Conservation (phyloP, 495 filamentous ascomycete species). For the Astrothelium subdiscretum region DNA sequence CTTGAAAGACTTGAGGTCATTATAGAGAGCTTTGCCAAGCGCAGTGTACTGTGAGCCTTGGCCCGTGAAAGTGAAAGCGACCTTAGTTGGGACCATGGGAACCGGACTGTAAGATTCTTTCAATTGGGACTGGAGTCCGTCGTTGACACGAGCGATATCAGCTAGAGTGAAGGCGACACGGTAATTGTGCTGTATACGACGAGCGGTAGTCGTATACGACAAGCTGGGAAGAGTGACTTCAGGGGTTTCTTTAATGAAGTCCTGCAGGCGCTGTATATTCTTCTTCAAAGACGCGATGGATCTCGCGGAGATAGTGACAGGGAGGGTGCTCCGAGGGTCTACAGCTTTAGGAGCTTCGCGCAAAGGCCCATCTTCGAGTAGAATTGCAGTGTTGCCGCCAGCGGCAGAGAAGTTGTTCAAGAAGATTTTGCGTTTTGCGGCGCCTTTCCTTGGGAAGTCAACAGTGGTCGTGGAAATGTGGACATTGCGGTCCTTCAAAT, state of each 20-base stretch:
- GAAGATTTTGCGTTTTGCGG: slow-evolving; percentile 50
- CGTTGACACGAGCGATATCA: slow-evolving; percentile 28
- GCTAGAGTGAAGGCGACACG: slow-evolving; percentile 28
- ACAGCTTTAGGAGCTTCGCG: slow-evolving; percentile 31
- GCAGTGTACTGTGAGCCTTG: slow-evolving; percentile 44
- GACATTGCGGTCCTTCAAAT: slow-evolving; percentile 62
- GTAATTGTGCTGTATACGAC: slow-evolving; percentile 37
- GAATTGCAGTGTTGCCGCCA: slow-evolving; percentile 32
- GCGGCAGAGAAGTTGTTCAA: slow-evolving; percentile 36
- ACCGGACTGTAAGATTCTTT: slow-evolving; percentile 34
- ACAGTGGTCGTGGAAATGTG: slow-evolving; percentile 51
- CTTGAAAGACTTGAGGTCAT: slow-evolving; percentile 55
- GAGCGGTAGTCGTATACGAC: slow-evolving; percentile 34
- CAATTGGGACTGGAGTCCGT: slow-evolving; percentile 28
- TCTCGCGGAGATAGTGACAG: slow-evolving; percentile 43
- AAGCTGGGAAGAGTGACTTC: slow-evolving; percentile 31
- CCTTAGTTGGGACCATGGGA: slow-evolving; percentile 33
- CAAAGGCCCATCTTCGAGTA: slow-evolving; percentile 44
- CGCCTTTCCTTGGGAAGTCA: slow-evolving; percentile 51
- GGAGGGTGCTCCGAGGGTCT: slow-evolving; percentile 41
- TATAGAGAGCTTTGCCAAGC: slow-evolving; percentile 63
- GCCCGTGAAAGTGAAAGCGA: slow-evolving; percentile 42
- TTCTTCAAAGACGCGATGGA: slow-evolving; percentile 43
- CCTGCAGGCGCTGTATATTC: slow-evolving; percentile 40
- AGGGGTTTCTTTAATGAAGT: slow-evolving; percentile 41